Evolutionary conservation across 495 filamentous ascomycete species (phyloP).

Genomic region (Penicillium bialowiezense): DNA sequence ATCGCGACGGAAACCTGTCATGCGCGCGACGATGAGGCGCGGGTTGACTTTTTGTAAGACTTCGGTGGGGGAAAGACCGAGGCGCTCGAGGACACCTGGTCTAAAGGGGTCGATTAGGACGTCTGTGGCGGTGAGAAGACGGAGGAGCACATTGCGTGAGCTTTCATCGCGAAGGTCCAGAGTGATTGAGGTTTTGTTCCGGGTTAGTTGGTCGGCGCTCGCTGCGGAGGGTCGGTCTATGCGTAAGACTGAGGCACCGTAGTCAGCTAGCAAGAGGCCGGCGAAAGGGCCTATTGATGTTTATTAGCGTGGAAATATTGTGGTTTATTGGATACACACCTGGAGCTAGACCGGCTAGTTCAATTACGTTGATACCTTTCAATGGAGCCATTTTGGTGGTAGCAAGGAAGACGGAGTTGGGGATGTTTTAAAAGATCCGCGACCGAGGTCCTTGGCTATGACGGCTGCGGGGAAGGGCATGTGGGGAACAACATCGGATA

Average conservation of each 20-base stretch:
- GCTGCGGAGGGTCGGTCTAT: constrained; percentile 64
- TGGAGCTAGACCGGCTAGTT: constrained; percentile 87
- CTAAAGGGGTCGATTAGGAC: constrained; percentile 91
- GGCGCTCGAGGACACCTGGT: constrained; percentile 81
- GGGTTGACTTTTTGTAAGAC: constrained; percentile 66
- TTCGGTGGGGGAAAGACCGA: constrained; percentile 64
- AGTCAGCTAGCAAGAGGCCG: constrained; percentile 84
- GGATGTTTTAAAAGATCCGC: constrained; percentile 18
- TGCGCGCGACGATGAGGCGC: constrained; percentile 74
- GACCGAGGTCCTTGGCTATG: constrained; percentile 33
- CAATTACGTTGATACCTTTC: constrained; percentile 73
- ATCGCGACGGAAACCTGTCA: constrained; percentile 87
- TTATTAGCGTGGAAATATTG: not conserved
- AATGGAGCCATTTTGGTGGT: constrained; percentile 38
- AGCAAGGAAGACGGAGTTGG: not conserved
- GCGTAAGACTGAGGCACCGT: constrained; percentile 82
- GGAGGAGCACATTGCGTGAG: constrained; percentile 62
- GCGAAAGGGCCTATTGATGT: constrained; percentile 71
- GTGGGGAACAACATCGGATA: not conserved
- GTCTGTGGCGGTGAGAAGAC: constrained; percentile 62
- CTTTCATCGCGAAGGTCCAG: constrained; percentile 69
- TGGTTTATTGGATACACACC: constrained; percentile 45
- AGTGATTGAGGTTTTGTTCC: constrained; percentile 73
- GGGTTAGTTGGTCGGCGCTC: constrained; percentile 64
- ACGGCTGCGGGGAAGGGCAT: constrained; percentile 23